Base-by-base conservation (phyloP, 2,329 filamentous ascomycete species). In the Colletotrichum magnum region DNA sequence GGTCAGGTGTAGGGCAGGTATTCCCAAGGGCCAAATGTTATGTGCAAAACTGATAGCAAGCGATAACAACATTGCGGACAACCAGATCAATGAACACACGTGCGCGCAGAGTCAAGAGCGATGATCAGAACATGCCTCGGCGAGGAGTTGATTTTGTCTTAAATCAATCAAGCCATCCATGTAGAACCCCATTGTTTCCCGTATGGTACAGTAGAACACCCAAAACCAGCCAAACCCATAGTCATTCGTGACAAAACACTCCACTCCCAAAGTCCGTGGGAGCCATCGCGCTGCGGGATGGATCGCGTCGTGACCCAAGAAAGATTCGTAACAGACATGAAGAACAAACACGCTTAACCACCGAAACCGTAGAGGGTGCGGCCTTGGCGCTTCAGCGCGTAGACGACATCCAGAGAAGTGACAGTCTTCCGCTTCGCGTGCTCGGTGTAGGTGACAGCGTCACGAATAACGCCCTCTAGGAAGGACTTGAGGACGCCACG, bases 331-430 rank as follows among this genome's bases (percentile, higher is more conserved):
- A 81, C 73, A 77, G 73, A 75, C 75, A 79, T 77, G 75, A 78
- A 75, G 69, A 73, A 69, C 24, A 71, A 51, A 70, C 53, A 54
- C 67, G 68, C 71, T 90, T 93, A 95, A 89, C 93, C 93, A 88
- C 93, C 93, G 89, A 95, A 95, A 87, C 93, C 93, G 88, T 95
- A 95, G 74, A 95, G 92, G 80, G 93, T 93, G 79, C 92, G 88
- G 79, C 89, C 89, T 84, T 91, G 89, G 81, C 89, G 85, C 87
- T 91, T 91, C 74, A 91, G 85, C 54, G 89, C 89, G 74, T 91
- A 91, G 80, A 91, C 89, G 28, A 91, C 89, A 74, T 91, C 89
- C 57, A 91, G 87, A 16, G 89, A 91, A 45, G 89, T 93, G 81
- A 93, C 91, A 10, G 91, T 93, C 90, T 93, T 93, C 83, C 91